A percentile compares a stretch with the other conserved stretches of the same genome.
Evolutionary conservation across 2,329 filamentous ascomycete genomes (phyloP).

Genomic region (Trichoderma citrinoviride): DNA sequence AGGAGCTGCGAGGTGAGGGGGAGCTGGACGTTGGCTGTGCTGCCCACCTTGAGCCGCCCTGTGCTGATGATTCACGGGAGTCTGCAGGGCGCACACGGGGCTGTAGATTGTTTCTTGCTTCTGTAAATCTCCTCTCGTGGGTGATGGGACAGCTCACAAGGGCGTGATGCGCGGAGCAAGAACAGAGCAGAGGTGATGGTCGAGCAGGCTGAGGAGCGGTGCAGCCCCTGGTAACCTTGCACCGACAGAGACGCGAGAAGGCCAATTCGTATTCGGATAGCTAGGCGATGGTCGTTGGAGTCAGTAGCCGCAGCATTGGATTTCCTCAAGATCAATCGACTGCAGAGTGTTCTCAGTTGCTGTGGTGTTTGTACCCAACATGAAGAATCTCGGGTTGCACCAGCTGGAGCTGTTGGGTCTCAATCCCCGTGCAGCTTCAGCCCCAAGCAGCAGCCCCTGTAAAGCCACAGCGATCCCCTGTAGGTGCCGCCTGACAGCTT

Average conservation of each 20-base stretch:
- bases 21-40: background rate
- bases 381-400: background rate
- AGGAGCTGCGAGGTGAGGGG: constrained; percentile 10
- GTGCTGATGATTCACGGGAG: background rate
- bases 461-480: constrained; percentile 17
- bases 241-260: background rate
- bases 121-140: background rate
- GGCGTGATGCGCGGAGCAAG: background rate
- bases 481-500: constrained; percentile 21
- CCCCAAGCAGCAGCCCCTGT: constrained; percentile 6
- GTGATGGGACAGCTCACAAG: background rate
- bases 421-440: background rate
- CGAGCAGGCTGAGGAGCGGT: background rate
- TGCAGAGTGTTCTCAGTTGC: background rate
- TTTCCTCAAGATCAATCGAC: too few relatives aligned
- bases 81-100: background rate
- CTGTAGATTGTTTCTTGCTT: background rate
- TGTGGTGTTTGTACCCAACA: background rate
- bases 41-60: background rate
- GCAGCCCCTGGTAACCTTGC: background rate
- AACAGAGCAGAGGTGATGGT: background rate
- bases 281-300: too few relatives aligned
- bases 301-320: too few relatives aligned
- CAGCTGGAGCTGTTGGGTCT: constrained; percentile 3
- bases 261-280: constrained; percentile 3